Percentiles rank a stretch among this genome's conserved stretches.
Evolutionary conservation across 345 rosid species (phyloP).

Genomic region (Hibiscus trionum): DNA sequence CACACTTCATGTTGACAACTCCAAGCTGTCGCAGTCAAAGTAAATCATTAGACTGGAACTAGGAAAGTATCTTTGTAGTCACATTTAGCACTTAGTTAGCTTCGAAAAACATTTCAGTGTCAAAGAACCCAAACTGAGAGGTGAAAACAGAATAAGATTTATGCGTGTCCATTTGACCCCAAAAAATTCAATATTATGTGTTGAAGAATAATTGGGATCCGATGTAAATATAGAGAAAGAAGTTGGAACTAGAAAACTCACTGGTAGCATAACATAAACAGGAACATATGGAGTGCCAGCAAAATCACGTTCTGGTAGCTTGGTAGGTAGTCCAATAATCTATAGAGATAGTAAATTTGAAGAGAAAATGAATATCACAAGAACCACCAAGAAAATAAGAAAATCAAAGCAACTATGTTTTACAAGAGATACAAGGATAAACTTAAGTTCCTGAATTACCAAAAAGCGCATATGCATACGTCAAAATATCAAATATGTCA

Average conservation of each 20-base stretch:
- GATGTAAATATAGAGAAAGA: not conserved
- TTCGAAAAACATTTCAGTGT: constrained; percentile 6
- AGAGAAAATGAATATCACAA: not conserved
- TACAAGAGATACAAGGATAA: not conserved
- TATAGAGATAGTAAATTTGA: constrained; percentile 21
- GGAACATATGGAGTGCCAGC: constrained; percentile 75
- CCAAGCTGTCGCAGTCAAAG: constrained; percentile 56
- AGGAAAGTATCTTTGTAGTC: constrained; percentile 2
- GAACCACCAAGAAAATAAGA: not conserved
- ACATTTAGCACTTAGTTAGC: not conserved
- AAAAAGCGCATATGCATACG: not conserved
- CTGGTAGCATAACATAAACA: constrained; percentile 87
- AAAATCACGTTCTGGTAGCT: constrained; percentile 70
- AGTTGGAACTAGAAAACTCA: constrained; percentile 32
- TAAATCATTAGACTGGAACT: constrained; percentile 1
- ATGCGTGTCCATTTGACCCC: not conserved
- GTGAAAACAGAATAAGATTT: not conserved
- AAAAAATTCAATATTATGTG: not conserved
- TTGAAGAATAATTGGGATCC: constrained; percentile 5
- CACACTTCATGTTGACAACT: constrained; percentile 85
- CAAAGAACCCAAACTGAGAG: constrained; percentile 2
- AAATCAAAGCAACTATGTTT: constrained; percentile 4
- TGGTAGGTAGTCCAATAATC: constrained; percentile 47
- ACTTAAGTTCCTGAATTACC: not conserved
- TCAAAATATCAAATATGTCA: not conserved